A percentile compares a stretch with the other conserved stretches of the same genome.
These are phyloP conservation scores for Chalaropsis thielavioides DNA, from an alignment of 2,329 filamentous ascomycete species.

Conservation along the genomic window DNA sequence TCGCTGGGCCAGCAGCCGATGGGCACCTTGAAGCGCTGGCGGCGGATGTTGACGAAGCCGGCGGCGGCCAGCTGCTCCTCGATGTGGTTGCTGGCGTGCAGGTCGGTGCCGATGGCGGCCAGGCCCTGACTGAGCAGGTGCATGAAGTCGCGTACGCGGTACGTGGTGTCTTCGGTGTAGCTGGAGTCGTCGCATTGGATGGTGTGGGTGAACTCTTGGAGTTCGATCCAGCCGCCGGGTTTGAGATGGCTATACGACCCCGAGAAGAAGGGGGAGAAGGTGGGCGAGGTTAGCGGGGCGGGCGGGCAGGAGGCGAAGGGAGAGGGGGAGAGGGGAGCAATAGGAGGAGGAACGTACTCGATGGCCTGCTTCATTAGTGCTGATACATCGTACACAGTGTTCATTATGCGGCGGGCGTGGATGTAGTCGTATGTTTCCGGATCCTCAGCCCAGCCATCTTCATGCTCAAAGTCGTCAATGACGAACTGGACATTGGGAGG, in stretches of 20 bases:
- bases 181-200: constrained; percentile 33
- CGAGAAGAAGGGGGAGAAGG: not conserved
- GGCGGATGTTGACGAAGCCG: constrained; percentile 30
- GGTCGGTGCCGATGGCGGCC: constrained; percentile 29
- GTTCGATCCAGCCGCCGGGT: constrained; percentile 37
- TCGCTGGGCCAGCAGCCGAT: constrained; percentile 34
- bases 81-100: constrained; percentile 28
- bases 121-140: constrained; percentile 30
- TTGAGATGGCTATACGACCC: constrained; percentile 31
- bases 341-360: constrained; percentile 25
- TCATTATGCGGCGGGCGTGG: constrained; percentile 34
- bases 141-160: constrained; percentile 35
- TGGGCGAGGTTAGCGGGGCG: not conserved
- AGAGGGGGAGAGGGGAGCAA: not conserved
- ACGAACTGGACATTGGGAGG: constrained; percentile 38
- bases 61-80: constrained; percentile 26
- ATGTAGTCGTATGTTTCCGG: constrained; percentile 35
- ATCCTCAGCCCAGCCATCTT: constrained; percentile 35
- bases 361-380: constrained; percentile 31
- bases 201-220: constrained; percentile 33
- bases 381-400: constrained; percentile 30
- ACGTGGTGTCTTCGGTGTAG: constrained; percentile 28
- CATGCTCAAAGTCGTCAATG: constrained; percentile 38
- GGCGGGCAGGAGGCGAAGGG: not conserved
- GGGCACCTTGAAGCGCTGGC: constrained; percentile 33